Evolutionary conservation across 1,284 basidiomycete genomes (phyloP).

Genomic region (Peniophora sp.): DNA sequence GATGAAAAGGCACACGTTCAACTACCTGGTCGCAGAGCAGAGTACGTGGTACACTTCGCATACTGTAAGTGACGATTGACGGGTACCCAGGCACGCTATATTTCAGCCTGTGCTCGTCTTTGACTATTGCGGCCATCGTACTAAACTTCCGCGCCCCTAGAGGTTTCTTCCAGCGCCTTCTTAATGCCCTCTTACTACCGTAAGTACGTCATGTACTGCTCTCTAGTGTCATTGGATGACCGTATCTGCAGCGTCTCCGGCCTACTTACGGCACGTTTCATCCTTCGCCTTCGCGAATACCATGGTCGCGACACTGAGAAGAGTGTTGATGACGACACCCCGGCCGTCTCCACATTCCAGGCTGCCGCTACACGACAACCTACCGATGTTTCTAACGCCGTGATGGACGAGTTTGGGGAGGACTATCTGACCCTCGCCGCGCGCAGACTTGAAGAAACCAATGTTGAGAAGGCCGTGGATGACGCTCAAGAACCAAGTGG

Average conservation of each 20-base stretch:
- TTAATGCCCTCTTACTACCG: conserved; percentile 23
- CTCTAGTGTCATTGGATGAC: background rate
- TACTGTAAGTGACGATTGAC: no score
- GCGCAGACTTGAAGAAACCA: no score
- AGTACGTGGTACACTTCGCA: conserved; percentile 12
- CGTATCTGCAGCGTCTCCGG: background rate
- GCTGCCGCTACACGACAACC: background rate
- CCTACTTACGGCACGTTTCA: background rate
- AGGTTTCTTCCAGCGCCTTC: conserved; percentile 22
- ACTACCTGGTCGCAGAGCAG: conserved; percentile 23
- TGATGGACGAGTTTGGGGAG: background rate
- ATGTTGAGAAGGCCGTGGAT: no score
- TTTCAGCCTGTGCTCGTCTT: conserved; percentile 19
- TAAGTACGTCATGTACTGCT: background rate
- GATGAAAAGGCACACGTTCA: conserved; percentile 16
- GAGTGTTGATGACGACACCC: background rate
- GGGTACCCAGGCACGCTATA: conserved; percentile 16
- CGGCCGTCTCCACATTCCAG: background rate
- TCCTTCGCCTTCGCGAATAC: background rate
- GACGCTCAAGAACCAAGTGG: no score
- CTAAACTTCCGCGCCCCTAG: conserved; percentile 17
- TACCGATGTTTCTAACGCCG: no score
- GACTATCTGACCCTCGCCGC: background rate
- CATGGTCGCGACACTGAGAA: background rate
- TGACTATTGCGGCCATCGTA: conserved; percentile 20